Percentiles rank a stretch among this genome's conserved stretches.
These are phyloP conservation scores for Kluyveromyces lactis DNA, from an alignment of 805 yeast genomes.

Conservation along the genomic window DNA sequence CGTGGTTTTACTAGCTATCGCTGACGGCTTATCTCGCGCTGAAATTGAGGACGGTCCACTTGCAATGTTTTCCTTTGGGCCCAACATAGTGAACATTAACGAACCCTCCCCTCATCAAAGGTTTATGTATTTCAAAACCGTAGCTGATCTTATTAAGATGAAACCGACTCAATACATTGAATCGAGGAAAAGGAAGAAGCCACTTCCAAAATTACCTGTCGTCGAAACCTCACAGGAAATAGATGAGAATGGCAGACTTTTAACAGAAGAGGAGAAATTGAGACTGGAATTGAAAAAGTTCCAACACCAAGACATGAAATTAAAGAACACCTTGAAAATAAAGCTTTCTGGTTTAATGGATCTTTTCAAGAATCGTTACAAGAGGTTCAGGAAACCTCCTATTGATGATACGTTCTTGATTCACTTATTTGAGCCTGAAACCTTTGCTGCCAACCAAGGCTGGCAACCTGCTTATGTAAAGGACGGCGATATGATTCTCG, in stretches of 20 bases:
- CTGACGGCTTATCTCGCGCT: conserved; percentile 42
- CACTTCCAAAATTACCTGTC: conserved; percentile 33
- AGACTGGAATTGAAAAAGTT: conserved; percentile 38
- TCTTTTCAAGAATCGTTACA: conserved; percentile 74
- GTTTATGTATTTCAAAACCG: conserved; percentile 43
- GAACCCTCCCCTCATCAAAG: conserved; percentile 46
- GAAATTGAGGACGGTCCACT: conserved; percentile 35
- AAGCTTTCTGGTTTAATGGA: conserved; percentile 87
- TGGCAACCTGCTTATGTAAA: conserved; percentile 38
- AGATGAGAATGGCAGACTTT: conserved; percentile 23
- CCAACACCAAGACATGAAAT: conserved; percentile 61
- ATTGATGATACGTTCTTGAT: conserved; percentile 68
- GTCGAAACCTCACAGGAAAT: conserved; percentile 16
- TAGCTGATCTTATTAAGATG: conserved; percentile 49
- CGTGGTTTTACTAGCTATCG: conserved; percentile 64
- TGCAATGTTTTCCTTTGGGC: conserved; percentile 23
- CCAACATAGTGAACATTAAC: conserved; percentile 39
- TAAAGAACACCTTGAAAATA: conserved; percentile 78
- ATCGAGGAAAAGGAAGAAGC: conserved; percentile 37
- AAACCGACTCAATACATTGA: conserved; percentile 70
- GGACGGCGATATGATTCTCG: conserved; percentile 72
- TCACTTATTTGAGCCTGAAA: conserved; percentile 66
- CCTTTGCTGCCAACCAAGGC: conserved; percentile 24
- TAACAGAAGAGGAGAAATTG: conserved; percentile 28
- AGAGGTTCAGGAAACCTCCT: conserved; percentile 82